Percentiles rank a stretch among this genome's conserved stretches.
phyloP scores from a whole-genome alignment of 179 eudicot genomes.

The Sideroxylon spinosum region DNA sequence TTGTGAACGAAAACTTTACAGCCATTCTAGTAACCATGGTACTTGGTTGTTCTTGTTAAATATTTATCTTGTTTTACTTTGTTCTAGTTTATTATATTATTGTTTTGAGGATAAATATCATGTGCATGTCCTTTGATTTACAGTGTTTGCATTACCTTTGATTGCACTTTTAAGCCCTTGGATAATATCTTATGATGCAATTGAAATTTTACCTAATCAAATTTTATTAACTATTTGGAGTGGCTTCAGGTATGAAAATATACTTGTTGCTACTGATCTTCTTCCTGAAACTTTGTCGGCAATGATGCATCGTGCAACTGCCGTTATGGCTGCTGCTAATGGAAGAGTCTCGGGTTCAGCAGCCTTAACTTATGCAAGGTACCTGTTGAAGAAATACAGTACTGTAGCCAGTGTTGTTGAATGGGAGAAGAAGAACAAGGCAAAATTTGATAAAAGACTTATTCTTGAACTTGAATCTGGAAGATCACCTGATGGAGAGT shows the following conservation, averaged over 20 bases:
- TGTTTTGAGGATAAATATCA: background rate
- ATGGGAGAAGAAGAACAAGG: slow-evolving; percentile 83
- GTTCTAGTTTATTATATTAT: background rate
- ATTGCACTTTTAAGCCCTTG: background rate
- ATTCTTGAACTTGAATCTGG: slow-evolving; percentile 83
- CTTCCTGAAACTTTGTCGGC: slow-evolving; percentile 85
- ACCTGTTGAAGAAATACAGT: slow-evolving; percentile 69
- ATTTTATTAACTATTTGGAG: background rate
- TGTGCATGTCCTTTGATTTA: background rate
- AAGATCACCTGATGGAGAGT: slow-evolving; percentile 70
- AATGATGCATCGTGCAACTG: slow-evolving; percentile 65
- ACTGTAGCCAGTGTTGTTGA: slow-evolving; percentile 62
- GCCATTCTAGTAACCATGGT: background rate
- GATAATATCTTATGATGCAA: background rate
- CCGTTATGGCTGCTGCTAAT: slow-evolving; percentile 58
- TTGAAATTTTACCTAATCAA: background rate
- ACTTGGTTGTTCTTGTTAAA: background rate
- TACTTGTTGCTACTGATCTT: slow-evolving; percentile 78
- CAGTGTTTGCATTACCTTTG: background rate
- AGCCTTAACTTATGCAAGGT: slow-evolving; percentile 64
- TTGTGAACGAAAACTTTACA: background rate
- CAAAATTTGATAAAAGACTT: slow-evolving; percentile 71
- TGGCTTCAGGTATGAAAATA: slow-evolving; percentile 72
- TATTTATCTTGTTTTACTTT: background rate
- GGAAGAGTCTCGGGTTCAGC: slow-evolving; percentile 78